These are phyloP conservation scores for Bryum argenteum DNA, from an alignment of 225 moss, liverwort and hornwort species.

Conservation along the genomic window DNA sequence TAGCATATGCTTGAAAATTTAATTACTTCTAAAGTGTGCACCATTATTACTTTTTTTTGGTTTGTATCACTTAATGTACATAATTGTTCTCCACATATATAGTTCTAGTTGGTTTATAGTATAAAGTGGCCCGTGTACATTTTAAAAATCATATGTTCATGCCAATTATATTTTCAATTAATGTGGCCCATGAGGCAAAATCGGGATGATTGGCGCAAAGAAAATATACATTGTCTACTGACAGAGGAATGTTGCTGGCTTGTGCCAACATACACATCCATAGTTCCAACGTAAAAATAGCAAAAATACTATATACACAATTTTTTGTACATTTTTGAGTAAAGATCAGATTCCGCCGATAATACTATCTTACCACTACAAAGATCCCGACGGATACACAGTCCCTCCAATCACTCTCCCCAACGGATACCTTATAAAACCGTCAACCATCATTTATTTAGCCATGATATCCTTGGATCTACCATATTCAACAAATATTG, in stretches of 20 bases:
- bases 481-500: conserved; percentile 8
- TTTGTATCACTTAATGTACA: no score
- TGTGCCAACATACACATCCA: conserved; percentile 83
- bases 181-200: no score
- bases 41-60: no score
- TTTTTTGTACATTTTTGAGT: not conserved
- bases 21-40: no score
- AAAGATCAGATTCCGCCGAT: conserved; percentile 17
- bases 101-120: no score
- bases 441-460: conserved; percentile 26
- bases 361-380: conserved; percentile 86
- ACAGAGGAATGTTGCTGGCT: conserved; percentile 3
- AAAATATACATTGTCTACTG: no score
- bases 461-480: conserved; percentile 6
- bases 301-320: conserved; percentile 10
- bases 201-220: no score
- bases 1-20: no score
- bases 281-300: conserved; percentile 27
- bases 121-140: no score
- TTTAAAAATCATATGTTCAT: no score
- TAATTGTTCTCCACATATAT: no score
- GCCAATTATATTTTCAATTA: no score
- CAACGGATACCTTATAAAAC: conserved; percentile 82
- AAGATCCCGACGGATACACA: conserved; percentile 92
- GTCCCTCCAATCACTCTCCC: conserved; percentile 99